phyloP scores from a whole-genome alignment of 1,284 basidiomycete genomes.

The Rhodotorula mucilaginosa region DNA sequence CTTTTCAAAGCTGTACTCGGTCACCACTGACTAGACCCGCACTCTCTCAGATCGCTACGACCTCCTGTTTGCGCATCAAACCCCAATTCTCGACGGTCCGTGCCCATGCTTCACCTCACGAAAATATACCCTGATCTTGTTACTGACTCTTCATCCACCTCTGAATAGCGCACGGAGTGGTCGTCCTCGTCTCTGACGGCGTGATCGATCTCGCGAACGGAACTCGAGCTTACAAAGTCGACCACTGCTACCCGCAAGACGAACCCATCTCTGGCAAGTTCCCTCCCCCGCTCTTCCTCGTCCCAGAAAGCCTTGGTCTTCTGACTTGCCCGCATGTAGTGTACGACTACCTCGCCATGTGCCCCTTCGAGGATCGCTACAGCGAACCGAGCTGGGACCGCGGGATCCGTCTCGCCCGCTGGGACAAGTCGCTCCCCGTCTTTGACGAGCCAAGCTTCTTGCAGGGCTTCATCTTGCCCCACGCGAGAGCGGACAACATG shows the following conservation, averaged over 20 bases:
- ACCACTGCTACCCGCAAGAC: not conserved
- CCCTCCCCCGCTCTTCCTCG: not conserved
- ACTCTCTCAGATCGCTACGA: not conserved
- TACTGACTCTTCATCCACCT: not conserved
- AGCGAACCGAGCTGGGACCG: not conserved
- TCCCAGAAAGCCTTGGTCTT: not conserved
- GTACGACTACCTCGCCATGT: not conserved
- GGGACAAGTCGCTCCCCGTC: not conserved
- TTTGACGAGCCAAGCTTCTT: not conserved
- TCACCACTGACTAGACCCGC: accelerated
- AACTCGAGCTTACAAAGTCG: not conserved
- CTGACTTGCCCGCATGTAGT: too few species aligned
- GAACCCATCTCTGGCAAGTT: not conserved
- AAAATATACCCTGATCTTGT: too few species aligned
- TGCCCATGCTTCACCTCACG: not conserved
- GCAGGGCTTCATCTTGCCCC: not conserved
- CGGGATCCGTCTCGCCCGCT: not conserved
- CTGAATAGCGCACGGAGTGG: not conserved
- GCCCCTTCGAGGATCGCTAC: not conserved
- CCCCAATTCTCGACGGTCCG: not conserved
- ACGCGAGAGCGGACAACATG: not conserved
- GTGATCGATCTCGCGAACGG: not conserved
- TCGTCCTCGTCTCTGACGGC: not conserved
- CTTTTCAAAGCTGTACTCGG: not conserved
- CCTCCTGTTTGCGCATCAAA: not conserved